Conservation (phyloP, 2,329 filamentous ascomycete species). For the Lasiodiplodia sp. region DNA sequence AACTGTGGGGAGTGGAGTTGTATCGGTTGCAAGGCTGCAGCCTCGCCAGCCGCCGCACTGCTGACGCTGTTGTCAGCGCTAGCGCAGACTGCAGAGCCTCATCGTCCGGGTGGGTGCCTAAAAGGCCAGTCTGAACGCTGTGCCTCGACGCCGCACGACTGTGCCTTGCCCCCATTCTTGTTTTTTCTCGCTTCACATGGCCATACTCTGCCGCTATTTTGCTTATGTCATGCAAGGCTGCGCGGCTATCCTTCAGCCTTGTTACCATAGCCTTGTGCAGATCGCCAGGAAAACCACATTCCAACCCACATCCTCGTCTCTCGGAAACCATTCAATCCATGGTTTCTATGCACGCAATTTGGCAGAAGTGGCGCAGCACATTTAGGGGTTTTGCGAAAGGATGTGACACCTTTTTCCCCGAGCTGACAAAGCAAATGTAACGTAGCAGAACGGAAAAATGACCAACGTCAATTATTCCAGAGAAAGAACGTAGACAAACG, state of each 20-base stretch:
- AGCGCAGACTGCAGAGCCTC: no score
- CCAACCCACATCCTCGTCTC: background rate
- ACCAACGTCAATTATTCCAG: background rate
- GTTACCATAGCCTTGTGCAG: background rate
- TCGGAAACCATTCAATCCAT: background rate
- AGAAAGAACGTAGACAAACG: no score
- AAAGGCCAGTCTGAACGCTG: background rate
- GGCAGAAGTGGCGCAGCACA: background rate
- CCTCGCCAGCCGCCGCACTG: no score
- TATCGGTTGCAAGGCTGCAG: no score
- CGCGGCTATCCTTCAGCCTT: background rate
- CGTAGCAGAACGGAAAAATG: background rate
- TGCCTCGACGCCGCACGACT: no score
- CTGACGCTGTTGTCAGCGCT: no score
- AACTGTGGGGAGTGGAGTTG: no score
- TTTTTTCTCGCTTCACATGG: background rate
- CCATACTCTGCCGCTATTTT: background rate
- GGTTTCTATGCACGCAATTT: background rate
- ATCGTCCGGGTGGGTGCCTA: background rate
- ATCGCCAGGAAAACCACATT: background rate
- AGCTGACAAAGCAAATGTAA: background rate
- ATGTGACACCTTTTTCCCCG: background rate
- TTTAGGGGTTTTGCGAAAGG: background rate
- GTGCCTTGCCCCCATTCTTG: no score
- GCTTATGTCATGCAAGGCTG: background rate